Evolutionary conservation across 176 grass and related monocot genomes (phyloP).

Genomic region (Lolium multiflorum): DNA sequence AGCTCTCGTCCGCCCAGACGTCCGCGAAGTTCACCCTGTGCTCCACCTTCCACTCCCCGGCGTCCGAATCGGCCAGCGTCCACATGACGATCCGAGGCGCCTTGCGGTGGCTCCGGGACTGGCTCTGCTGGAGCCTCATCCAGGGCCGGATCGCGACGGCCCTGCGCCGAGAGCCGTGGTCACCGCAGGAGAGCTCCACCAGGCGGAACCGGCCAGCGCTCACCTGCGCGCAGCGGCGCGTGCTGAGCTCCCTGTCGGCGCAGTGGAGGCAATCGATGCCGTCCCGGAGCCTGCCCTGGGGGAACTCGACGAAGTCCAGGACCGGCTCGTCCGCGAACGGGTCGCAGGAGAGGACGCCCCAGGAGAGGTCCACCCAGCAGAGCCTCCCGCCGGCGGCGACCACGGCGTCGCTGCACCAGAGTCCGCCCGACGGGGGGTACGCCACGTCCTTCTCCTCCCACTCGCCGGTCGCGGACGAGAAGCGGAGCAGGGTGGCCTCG

Average conservation of each 20-base stretch:
- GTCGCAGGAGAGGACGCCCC: constrained; percentile 27
- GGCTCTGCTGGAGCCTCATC: neutral
- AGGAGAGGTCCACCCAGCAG: constrained; percentile 32
- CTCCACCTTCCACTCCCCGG: constrained; percentile 30
- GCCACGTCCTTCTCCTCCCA: constrained; percentile 30
- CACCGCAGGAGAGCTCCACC: constrained; percentile 7
- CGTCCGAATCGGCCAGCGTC: constrained; percentile 8
- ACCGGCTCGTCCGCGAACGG: constrained; percentile 8
- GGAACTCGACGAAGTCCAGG: constrained; percentile 16
- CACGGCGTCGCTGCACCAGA: constrained; percentile 25
- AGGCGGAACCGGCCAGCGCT: neutral
- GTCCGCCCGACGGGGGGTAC: neutral
- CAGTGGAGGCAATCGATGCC: neutral
- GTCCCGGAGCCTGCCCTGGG: neutral
- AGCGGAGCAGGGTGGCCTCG: constrained; percentile 11
- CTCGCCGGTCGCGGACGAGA: neutral
- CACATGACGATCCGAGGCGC: constrained; percentile 23
- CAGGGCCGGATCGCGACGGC: neutral
- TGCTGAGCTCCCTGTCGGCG: constrained; percentile 20
- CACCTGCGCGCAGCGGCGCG: neutral
- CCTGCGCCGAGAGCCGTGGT: constrained; percentile 7
- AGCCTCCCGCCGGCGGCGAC: constrained; percentile 6
- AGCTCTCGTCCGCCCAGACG: constrained; percentile 15
- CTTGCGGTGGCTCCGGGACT: constrained; percentile 11
- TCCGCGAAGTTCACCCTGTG: constrained; percentile 11